Percentiles rank a stretch among this genome's conserved stretches.
These are phyloP conservation scores for Pichia sp. DNA, from an alignment of 1,139 yeast genomes.

Conservation along the genomic window DNA sequence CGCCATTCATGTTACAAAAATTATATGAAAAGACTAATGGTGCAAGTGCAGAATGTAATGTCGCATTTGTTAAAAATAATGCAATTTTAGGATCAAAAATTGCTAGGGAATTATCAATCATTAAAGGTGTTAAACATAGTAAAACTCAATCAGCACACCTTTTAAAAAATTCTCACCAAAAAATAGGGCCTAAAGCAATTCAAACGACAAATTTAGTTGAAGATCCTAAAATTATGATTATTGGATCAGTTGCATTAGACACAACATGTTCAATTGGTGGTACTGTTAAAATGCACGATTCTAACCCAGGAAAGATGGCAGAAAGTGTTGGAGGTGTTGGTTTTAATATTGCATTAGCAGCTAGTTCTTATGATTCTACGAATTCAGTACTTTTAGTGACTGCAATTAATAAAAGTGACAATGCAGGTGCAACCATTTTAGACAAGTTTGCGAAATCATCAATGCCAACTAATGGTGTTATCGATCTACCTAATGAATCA, in stretches of 20 bases:
- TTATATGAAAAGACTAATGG: constrained; percentile 68
- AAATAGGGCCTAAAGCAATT: not conserved
- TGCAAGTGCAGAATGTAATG: constrained; percentile 61
- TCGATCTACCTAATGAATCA: constrained; percentile 14
- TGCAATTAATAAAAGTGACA: constrained; percentile 56
- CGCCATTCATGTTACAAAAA: constrained; percentile 67
- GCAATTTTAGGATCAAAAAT: constrained; percentile 64
- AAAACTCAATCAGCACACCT: constrained; percentile 6
- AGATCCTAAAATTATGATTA: constrained; percentile 39
- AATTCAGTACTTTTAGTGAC: constrained; percentile 40
- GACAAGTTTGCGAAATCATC: constrained; percentile 20
- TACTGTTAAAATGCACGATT: constrained; percentile 44
- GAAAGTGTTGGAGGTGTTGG: constrained; percentile 78
- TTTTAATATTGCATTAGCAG: constrained; percentile 63
- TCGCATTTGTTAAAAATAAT: constrained; percentile 72
- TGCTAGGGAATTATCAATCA: constrained; percentile 45
- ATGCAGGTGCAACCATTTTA: constrained; percentile 43
- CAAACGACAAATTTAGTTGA: not conserved
- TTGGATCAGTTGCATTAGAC: constrained; percentile 79
- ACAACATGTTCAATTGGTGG: constrained; percentile 43
- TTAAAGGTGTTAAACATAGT: constrained; percentile 30
- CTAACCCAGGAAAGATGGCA: constrained; percentile 60
- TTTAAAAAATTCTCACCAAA: not conserved
- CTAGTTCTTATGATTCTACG: constrained; percentile 14
- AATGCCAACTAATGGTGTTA: constrained; percentile 20